phyloP scores from a whole-genome alignment of 2,329 filamentous ascomycete species.

The Ophiosphaerella herpotricha region DNA sequence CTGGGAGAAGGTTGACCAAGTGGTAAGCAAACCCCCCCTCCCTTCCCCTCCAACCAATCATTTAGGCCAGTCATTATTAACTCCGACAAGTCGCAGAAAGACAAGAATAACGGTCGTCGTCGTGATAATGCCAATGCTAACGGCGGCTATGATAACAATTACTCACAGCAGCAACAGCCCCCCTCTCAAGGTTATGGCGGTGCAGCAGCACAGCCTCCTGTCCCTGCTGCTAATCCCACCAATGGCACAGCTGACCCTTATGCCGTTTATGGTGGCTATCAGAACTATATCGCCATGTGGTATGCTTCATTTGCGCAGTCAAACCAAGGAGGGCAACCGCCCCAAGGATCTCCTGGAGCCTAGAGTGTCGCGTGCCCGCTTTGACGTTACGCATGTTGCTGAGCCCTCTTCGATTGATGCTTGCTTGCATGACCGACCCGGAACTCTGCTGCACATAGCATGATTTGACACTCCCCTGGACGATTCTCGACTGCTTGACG shows the following conservation, averaged over 20 bases:
- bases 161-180: conserved; percentile 52
- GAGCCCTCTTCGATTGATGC: conserved; percentile 42
- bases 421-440: conserved; percentile 44
- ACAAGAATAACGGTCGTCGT: conserved; percentile 52
- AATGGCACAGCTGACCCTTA: conserved; percentile 59
- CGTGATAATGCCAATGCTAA: conserved; percentile 36
- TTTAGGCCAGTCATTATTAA: conserved; percentile 9
- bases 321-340: conserved; percentile 31
- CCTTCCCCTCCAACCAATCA: not conserved
- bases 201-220: conserved; percentile 33
- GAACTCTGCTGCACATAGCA: conserved; percentile 31
- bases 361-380: conserved; percentile 37
- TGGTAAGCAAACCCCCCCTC: conserved; percentile 61
- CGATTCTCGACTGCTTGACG: conserved; percentile 28
- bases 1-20: conserved; percentile 88
- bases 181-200: conserved; percentile 41
- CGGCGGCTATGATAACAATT: conserved; percentile 47
- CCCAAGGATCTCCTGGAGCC: conserved; percentile 42
- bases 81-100: conserved; percentile 45
- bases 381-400: conserved; percentile 44
- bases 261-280: conserved; percentile 80
- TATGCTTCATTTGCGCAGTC: conserved; percentile 70
- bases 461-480: conserved; percentile 23
- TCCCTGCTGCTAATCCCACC: conserved; percentile 42
- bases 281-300: conserved; percentile 80